Conservation (phyloP, 495 filamentous ascomycete species). For the Apiosordaria backusii region DNA sequence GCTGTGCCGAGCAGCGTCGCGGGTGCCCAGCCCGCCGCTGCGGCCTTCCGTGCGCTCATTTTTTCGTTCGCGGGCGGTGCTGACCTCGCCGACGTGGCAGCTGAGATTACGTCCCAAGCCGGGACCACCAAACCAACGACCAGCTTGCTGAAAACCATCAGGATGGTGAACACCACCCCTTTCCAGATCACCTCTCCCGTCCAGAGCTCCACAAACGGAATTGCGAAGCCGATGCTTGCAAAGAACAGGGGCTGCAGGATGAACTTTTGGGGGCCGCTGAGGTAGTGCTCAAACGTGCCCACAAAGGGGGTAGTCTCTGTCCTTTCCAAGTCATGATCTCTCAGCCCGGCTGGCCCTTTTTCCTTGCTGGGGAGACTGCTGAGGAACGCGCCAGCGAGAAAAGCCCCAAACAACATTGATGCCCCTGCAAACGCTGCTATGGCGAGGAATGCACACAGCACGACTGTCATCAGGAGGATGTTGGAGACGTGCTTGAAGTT, state of each 20-base stretch:
- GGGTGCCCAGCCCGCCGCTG: constrained; percentile 31
- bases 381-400: constrained; percentile 58
- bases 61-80: neutral
- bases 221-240: constrained; percentile 74
- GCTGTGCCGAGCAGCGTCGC: constrained; percentile 34
- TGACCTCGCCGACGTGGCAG: neutral
- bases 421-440: constrained; percentile 51
- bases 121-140: constrained; percentile 60
- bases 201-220: constrained; percentile 72
- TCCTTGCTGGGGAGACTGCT: constrained; percentile 31
- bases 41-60: neutral
- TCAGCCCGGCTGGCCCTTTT: neutral
- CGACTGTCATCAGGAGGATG: constrained; percentile 19
- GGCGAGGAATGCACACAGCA: constrained; percentile 24
- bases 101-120: constrained; percentile 31
- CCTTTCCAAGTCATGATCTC: constrained; percentile 21
- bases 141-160: constrained; percentile 67
- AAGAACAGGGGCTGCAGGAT: constrained; percentile 76
- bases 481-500: constrained; percentile 16
- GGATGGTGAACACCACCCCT: constrained; percentile 63
- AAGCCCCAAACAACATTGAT: constrained; percentile 67
- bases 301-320: constrained; percentile 28
- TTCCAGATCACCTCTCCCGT: constrained; percentile 60
- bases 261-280: constrained; percentile 43
- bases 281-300: constrained; percentile 56